A percentile compares a stretch with the other conserved stretches of the same genome.
These are phyloP conservation scores for Caryopteris hybrid DNA, from an alignment of 305 asterid genomes.

Conservation along the genomic window DNA sequence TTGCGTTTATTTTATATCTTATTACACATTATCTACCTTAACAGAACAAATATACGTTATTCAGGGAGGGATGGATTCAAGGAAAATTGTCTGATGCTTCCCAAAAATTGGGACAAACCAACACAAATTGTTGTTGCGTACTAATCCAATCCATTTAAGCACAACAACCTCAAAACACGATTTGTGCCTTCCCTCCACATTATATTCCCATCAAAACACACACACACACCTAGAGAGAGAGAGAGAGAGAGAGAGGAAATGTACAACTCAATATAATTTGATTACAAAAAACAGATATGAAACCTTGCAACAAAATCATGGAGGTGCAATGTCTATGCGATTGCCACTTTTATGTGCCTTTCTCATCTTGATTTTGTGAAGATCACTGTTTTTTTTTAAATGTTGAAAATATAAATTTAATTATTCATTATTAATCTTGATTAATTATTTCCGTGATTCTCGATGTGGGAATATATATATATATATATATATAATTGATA, in stretches of 20 bases:
- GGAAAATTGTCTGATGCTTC: background rate
- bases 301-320: background rate
- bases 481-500: too few species aligned
- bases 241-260: too few species aligned
- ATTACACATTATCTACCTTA: too few species aligned
- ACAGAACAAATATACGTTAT: background rate
- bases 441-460: background rate
- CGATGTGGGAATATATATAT: too few species aligned
- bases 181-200: conserved; percentile 17
- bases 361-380: background rate
- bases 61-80: background rate
- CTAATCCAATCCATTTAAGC: background rate
- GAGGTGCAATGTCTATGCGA: conserved; percentile 31
- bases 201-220: too few species aligned
- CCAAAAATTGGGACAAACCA: background rate
- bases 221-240: too few species aligned
- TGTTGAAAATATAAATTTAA: background rate
- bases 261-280: too few species aligned
- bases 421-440: background rate
- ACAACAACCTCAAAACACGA: conserved; percentile 25
- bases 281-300: too few species aligned
- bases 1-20: too few species aligned
- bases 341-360: conserved; percentile 23
- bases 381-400: background rate
- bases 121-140: background rate